A percentile compares a stretch with the other conserved stretches of the same genome.
phyloP scores from a whole-genome alignment of 768 basidiomycete genomes.

The Mycena polygramma region DNA sequence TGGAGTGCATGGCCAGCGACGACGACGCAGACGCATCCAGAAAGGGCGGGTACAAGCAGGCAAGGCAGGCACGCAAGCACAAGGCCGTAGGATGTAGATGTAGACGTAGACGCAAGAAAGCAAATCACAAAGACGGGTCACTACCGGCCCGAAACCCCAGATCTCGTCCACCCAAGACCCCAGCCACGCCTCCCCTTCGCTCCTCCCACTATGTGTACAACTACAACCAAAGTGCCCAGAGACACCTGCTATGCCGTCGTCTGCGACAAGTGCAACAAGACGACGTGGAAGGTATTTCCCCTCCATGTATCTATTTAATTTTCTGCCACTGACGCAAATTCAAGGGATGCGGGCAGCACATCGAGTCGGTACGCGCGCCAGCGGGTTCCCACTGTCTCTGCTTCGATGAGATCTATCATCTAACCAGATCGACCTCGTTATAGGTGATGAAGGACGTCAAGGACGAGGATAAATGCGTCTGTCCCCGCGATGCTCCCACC shows the following conservation, averaged over 20 bases:
- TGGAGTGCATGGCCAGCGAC: slow-evolving; percentile 1
- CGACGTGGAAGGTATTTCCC: slow-evolving; percentile 73
- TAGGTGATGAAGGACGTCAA: slow-evolving; percentile 63
- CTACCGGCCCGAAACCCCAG: background rate
- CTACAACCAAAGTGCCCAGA: slow-evolving; percentile 50
- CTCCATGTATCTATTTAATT: background rate
- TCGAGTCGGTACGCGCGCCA: slow-evolving; percentile 59
- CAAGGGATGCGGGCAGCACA: slow-evolving; percentile 81
- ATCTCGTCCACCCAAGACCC: slow-evolving; percentile 18
- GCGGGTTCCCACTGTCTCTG: background rate
- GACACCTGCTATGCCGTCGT: slow-evolving; percentile 69
- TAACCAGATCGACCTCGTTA: slow-evolving; percentile 16
- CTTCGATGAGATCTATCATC: slow-evolving; percentile 14
- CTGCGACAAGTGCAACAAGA: slow-evolving; percentile 76
- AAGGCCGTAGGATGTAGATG: background rate
- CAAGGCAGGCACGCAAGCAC: too few species aligned
- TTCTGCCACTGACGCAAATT: background rate
- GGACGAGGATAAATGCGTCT: slow-evolving; percentile 62
- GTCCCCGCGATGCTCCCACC: slow-evolving; percentile 41
- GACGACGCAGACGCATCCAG: slow-evolving; percentile 5
- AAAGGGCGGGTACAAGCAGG: background rate
- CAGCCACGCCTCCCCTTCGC: background rate
- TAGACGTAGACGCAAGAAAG: too few species aligned
- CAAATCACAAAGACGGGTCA: background rate
- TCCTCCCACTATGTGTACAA: slow-evolving; percentile 28